Conservation (phyloP, 371 early-diverging fungal species). For the Mortierella sp. region DNA sequence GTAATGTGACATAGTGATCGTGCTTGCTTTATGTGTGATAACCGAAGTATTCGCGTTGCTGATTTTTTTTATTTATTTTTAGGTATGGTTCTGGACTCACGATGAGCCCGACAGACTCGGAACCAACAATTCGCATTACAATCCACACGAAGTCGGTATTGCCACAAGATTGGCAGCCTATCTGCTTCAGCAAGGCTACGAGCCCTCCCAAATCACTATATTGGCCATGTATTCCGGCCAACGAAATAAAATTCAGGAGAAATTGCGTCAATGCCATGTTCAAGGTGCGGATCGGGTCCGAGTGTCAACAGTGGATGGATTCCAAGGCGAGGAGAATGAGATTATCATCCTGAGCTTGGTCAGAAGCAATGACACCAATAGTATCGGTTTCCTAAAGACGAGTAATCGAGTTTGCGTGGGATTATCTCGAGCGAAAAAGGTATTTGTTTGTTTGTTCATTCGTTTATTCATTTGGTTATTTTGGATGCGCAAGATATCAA, state of each 20-base stretch:
- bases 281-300: constrained; percentile 57
- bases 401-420: constrained; percentile 84
- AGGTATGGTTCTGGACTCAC: constrained; percentile 60
- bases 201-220: constrained; percentile 64
- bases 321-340: constrained; percentile 84
- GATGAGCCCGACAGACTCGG: constrained; percentile 64
- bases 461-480: background rate
- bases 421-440: constrained; percentile 76
- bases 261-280: constrained; percentile 56
- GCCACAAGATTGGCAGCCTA: constrained; percentile 66
- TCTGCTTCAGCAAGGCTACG: constrained; percentile 64
- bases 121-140: constrained; percentile 68
- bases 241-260: constrained; percentile 58
- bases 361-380: constrained; percentile 66
- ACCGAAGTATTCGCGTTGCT: background rate
- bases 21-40: background rate
- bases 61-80: background rate
- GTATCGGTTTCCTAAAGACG: constrained; percentile 84
- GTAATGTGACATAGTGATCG: constrained; percentile 44
- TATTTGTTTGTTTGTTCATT: too few relatives aligned
- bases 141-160: constrained; percentile 72
- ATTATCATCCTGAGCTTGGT: constrained; percentile 81
- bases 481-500: background rate
- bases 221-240: constrained; percentile 76
- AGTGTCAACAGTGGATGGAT: constrained; percentile 84